Evolutionary conservation across 306 rosid species (phyloP).

Genomic region (Quercus gilva): DNA sequence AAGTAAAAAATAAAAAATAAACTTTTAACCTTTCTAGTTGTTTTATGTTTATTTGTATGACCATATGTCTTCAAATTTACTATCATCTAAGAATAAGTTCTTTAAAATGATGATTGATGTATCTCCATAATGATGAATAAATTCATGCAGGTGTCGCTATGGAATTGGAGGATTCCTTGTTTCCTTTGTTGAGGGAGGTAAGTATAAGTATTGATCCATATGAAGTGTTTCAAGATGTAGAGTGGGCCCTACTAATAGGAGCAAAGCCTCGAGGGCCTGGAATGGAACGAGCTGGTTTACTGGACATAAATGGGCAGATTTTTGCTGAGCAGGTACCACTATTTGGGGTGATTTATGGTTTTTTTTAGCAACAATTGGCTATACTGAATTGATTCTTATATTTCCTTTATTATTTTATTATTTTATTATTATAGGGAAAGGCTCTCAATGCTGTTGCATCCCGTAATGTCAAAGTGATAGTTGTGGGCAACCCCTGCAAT

Average conservation of each 20-base stretch:
- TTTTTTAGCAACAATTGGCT: neutral
- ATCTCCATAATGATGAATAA: constrained; percentile 10
- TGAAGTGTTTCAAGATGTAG: constrained; percentile 94
- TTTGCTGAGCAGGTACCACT: constrained; percentile 71
- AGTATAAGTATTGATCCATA: constrained; percentile 80
- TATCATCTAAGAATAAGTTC: neutral
- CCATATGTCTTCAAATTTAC: neutral
- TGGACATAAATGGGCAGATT: constrained; percentile 90
- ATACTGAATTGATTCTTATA: constrained; percentile 17
- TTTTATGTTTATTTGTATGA: neutral
- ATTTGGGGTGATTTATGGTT: neutral
- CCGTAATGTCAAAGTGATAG: constrained; percentile 77
- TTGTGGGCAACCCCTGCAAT: constrained; percentile 98
- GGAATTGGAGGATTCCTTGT: constrained; percentile 96
- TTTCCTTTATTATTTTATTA: neutral
- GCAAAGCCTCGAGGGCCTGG: constrained; percentile 99
- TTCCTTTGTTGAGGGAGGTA: constrained; percentile 89
- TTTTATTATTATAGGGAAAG: constrained; percentile 53
- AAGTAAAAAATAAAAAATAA: neutral
- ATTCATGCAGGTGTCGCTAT: constrained; percentile 82
- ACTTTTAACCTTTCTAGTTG: neutral
- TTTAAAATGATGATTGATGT: neutral
- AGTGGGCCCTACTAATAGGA: constrained; percentile 92
- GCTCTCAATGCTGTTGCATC: constrained; percentile 90
- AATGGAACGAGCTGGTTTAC: constrained; percentile 82